A percentile compares a stretch with the other conserved stretches of the same genome.
Evolutionary conservation across 345 rosid species (phyloP).

Genomic region (Sonneratia alba): DNA sequence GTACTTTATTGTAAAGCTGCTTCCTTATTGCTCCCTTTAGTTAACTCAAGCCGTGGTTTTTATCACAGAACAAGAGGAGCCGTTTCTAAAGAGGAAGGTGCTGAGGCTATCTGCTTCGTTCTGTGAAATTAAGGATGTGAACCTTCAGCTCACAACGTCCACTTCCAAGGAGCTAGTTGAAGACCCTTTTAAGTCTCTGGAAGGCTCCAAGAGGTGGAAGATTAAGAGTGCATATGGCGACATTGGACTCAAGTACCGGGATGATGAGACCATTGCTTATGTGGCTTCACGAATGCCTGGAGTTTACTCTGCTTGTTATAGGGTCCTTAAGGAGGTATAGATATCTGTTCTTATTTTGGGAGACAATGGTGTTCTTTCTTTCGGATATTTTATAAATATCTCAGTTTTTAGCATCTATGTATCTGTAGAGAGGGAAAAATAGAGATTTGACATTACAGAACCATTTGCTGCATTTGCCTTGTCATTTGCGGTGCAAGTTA

Average conservation of each 20-base stretch:
- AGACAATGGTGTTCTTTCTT: neutral
- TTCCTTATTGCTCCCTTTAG: neutral
- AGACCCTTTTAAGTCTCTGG: constrained; percentile 75
- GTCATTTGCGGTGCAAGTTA: neutral
- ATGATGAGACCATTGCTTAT: constrained; percentile 81
- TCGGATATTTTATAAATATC: neutral
- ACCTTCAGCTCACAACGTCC: constrained; percentile 38
- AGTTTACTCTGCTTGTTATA: constrained; percentile 71
- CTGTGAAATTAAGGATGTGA: constrained; percentile 52
- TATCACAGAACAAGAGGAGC: constrained; percentile 61
- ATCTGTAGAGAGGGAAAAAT: neutral
- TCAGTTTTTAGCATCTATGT: neutral
- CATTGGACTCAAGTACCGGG: constrained; percentile 62
- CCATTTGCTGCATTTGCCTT: neutral
- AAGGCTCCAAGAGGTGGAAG: constrained; percentile 73
- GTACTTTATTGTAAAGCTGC: neutral
- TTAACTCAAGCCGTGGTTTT: neutral
- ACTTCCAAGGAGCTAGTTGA: constrained; percentile 60
- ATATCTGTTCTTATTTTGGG: neutral
- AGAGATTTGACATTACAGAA: neutral
- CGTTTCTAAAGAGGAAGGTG: constrained; percentile 73
- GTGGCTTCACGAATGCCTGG: constrained; percentile 97
- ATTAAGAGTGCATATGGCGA: constrained; percentile 77
- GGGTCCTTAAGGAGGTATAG: constrained; percentile 69
- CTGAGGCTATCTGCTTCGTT: constrained; percentile 60